Evolutionary conservation across 225 moss, liverwort and hornwort species (phyloP), one percentile per base, ranked within the genome.

Genomic region (Climacium dendroides): DNA sequence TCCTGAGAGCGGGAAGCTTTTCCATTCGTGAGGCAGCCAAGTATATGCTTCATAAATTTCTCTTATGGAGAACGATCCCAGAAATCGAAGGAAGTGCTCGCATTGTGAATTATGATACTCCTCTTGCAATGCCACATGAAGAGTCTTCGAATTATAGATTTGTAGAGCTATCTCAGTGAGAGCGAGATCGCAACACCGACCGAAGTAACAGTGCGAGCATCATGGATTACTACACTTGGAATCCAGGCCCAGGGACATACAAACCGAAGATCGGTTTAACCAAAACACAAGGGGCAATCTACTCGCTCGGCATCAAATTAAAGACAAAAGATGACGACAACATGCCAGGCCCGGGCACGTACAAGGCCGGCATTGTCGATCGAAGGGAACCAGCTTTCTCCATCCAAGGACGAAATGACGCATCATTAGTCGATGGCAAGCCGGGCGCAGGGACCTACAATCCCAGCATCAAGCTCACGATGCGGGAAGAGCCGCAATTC

Each of bases 371-470:
- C 88, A 92, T 92, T 74, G 69, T 86, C 52, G 89, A 74, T 39
- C 84, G 89, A 54, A 86, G 83, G 45, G 89, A 87, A 30, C 93
- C 93, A 39, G 93, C 92, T 50, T 93, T 86, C 64, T 86, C 88
- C 32, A 87, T 93, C 45, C 90, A 88, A 61, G 89, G 89, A n/a
- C 88, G 89, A 35, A 63, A 88, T 29, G 75, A 79, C 35, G 26
- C 32, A 50, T 30, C 74, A 2, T 11, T 76, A 18, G 16, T 9
- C 25, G 88, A 89, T 58, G 76, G 78, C 37, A 92, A 88, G 14
- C 93, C 90, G 10, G 90, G 92, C 79, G 85, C 95, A 80, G 93
- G 93, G 84, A 41, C 93, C 85, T 93, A 95, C 93, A 74, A 92
- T 87, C 90, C 95, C 71, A 85, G 93, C 92, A 63, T 95, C 91